phyloP scores from a whole-genome alignment of 1,284 basidiomycete genomes.

The Microbotryum saponariae region DNA sequence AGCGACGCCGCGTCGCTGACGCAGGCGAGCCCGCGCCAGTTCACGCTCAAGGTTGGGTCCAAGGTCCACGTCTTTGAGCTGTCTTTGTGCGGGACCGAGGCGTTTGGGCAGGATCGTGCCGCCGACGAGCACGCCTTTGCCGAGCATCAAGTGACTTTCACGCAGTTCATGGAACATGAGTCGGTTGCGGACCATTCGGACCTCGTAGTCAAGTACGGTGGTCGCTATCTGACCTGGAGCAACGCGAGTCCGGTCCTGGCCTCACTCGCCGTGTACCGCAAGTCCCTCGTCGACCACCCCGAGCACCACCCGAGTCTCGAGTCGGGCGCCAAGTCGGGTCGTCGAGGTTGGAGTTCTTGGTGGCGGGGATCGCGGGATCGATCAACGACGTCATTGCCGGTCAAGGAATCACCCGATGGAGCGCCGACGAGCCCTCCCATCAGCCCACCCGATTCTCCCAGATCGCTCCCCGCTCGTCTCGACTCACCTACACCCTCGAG shows the following conservation, averaged over 20 bases:
- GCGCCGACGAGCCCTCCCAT: constrained; percentile 12
- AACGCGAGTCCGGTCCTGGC: constrained; percentile 47
- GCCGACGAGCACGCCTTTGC: constrained; percentile 41
- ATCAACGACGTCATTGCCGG: no score
- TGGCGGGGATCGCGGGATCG: constrained; percentile 7
- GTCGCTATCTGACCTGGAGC: constrained; percentile 48
- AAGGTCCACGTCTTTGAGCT: constrained; percentile 48
- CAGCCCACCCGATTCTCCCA: constrained; percentile 21
- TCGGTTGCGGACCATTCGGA: constrained; percentile 46
- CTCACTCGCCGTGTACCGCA: constrained; percentile 46
- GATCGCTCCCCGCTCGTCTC: constrained; percentile 1
- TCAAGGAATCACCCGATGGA: constrained; percentile 8
- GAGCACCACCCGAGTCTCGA: constrained; percentile 21
- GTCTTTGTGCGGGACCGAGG: constrained; percentile 40
- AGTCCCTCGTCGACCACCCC: constrained; percentile 40
- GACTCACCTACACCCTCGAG: neutral
- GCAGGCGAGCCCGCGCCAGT: constrained; percentile 34
- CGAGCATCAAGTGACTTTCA: constrained; percentile 46
- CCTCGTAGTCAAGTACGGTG: constrained; percentile 46
- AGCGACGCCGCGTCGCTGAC: constrained; percentile 1
- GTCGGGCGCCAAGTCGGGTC: neutral
- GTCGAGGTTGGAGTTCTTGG: constrained; percentile 27
- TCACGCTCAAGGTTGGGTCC: constrained; percentile 44
- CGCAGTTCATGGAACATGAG: constrained; percentile 47
- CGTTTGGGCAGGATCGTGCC: constrained; percentile 35